Conservation (phyloP, 192 early-diverging fungal species). For the Backusella mclennaniae region DNA sequence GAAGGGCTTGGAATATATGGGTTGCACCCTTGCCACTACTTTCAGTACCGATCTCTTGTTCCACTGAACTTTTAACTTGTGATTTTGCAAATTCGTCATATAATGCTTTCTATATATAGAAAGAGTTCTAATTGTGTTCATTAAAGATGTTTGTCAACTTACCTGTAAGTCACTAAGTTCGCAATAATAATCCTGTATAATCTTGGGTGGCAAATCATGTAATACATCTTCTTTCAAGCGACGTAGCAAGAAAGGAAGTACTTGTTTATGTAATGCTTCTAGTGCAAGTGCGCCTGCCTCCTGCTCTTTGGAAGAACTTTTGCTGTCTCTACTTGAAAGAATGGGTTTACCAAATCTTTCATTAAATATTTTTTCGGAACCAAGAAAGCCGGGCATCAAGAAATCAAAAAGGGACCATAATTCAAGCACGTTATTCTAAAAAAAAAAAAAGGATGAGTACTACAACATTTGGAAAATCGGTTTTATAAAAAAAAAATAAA, state of each 20-base stretch:
- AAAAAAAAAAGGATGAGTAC: neutral
- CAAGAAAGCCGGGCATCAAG: slow-evolving; percentile 97
- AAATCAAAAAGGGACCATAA: slow-evolving; percentile 99
- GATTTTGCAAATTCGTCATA: slow-evolving; percentile 94
- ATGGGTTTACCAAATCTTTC: slow-evolving; percentile 94
- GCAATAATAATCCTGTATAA: slow-evolving; percentile 99
- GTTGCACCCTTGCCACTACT: slow-evolving; percentile 45
- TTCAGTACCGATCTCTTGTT: slow-evolving; percentile 42
- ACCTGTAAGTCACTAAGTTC: slow-evolving; percentile 87
- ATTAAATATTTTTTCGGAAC: slow-evolving; percentile 93
- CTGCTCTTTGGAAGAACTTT: slow-evolving; percentile 66
- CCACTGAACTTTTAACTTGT: slow-evolving; percentile 49
- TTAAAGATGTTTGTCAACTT: neutral
- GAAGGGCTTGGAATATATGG: slow-evolving; percentile 97
- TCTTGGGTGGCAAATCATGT: slow-evolving; percentile 96
- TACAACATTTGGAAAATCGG: neutral
- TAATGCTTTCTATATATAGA: slow-evolving; percentile 56
- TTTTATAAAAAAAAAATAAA: neutral
- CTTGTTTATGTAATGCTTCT: slow-evolving; percentile 94
- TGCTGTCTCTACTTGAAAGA: slow-evolving; percentile 84
- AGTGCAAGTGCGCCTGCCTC: slow-evolving; percentile 82
- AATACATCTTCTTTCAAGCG: slow-evolving; percentile 98
- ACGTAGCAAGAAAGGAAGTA: slow-evolving; percentile 92
- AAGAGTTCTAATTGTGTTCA: neutral
- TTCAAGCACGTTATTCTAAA: slow-evolving; percentile 92